A percentile compares a stretch with the other conserved stretches of the same genome.
Evolutionary conservation across 257 asterid genomes (phyloP).

Genomic region (Ballota nigra): DNA sequence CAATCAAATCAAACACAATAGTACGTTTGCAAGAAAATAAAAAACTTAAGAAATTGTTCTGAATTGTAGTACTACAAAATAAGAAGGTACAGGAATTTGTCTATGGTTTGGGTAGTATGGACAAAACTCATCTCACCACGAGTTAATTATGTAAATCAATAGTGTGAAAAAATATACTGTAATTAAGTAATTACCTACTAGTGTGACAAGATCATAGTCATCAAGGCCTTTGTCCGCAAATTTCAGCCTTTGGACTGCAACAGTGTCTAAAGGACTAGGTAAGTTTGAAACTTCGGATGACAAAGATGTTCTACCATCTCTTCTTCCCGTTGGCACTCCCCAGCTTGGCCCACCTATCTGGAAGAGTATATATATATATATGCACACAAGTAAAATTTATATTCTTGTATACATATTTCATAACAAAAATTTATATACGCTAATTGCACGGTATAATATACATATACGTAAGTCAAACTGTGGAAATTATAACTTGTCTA

Average conservation of each 20-base stretch:
- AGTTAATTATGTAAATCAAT: too few relatives aligned
- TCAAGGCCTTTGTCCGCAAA: slow-evolving; percentile 73
- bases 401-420: background rate
- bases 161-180: background rate
- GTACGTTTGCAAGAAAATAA: too few relatives aligned
- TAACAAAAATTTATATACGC: background rate
- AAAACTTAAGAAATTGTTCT: too few relatives aligned
- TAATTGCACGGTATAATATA: too few relatives aligned
- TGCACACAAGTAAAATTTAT: background rate
- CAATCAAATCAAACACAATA: too few relatives aligned
- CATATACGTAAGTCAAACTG: too few relatives aligned
- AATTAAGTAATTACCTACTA: slow-evolving; percentile 43
- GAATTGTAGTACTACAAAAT: too few relatives aligned
- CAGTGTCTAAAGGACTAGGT: slow-evolving; percentile 58
- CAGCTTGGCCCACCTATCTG: slow-evolving; percentile 72
- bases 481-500: too few relatives aligned
- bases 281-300: slow-evolving; percentile 43
- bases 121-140: too few relatives aligned
- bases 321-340: slow-evolving; percentile 69
- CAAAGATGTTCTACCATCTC: slow-evolving; percentile 61
- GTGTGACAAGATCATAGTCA: slow-evolving; percentile 76
- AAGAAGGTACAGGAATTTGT: too few relatives aligned
- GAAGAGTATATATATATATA: background rate
- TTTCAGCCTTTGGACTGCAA: slow-evolving; percentile 54
- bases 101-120: too few relatives aligned